A percentile compares a stretch with the other conserved stretches of the same genome.
Evolutionary conservation across 495 filamentous ascomycete species (phyloP).

Genomic region (Neurospora sp.): DNA sequence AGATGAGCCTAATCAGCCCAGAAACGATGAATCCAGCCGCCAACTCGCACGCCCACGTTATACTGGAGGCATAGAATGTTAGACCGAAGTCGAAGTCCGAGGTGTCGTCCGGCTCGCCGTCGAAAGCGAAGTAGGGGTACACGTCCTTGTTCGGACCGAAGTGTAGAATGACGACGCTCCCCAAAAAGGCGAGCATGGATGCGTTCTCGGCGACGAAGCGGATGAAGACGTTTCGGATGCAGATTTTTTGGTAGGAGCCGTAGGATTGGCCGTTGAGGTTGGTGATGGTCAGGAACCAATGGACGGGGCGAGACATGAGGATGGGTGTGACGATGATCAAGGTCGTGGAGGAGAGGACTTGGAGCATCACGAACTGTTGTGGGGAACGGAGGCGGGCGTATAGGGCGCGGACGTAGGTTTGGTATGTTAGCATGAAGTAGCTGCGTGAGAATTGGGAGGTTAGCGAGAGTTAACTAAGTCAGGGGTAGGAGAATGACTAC

Average conservation of each 20-base stretch:
- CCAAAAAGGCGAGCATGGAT: slow-evolving; percentile 56
- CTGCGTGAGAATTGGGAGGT: slow-evolving; percentile 21
- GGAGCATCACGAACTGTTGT: slow-evolving; percentile 48
- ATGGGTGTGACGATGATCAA: slow-evolving; percentile 51
- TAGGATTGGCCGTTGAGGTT: slow-evolving; percentile 45
- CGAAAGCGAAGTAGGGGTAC: slow-evolving; percentile 50
- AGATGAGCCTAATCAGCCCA: slow-evolving; percentile 42
- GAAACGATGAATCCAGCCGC: slow-evolving; percentile 46
- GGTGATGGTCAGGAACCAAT: slow-evolving; percentile 38
- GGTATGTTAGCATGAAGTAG: slow-evolving; percentile 56
- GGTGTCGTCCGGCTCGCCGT: slow-evolving; percentile 27
- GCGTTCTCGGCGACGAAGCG: slow-evolving; percentile 52
- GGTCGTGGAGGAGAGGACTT: slow-evolving; percentile 44
- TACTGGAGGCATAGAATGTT: slow-evolving; percentile 48
- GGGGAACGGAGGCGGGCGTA: slow-evolving; percentile 53
- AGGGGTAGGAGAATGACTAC: slow-evolving; percentile 6
- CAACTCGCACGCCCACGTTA: slow-evolving; percentile 55
- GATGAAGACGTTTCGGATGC: slow-evolving; percentile 51
- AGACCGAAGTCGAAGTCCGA: slow-evolving; percentile 44
- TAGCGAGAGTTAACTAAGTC: no score
- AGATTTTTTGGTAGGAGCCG: slow-evolving; percentile 47
- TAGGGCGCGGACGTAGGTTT: slow-evolving; percentile 60
- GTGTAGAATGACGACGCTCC: slow-evolving; percentile 49
- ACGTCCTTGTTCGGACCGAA: slow-evolving; percentile 52
- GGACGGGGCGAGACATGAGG: slow-evolving; percentile 47